Conservation (phyloP, 768 basidiomycete species). For the Agrocybe pediades region DNA sequence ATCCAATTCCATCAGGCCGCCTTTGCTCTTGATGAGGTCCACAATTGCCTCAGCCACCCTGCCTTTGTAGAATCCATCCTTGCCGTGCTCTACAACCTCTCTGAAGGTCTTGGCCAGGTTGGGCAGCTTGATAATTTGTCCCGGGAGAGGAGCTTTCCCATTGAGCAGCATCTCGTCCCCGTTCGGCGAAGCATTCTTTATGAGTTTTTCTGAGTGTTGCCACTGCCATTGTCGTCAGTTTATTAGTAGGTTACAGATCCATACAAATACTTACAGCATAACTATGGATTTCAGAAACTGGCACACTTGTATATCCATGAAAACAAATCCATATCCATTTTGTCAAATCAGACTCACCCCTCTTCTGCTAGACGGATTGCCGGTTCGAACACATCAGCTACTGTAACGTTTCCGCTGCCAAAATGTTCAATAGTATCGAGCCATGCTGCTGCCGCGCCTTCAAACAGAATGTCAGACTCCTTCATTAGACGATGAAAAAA, state of each 20-base stretch:
- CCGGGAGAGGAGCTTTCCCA: slow-evolving; percentile 81
- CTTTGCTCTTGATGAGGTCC: slow-evolving; percentile 79
- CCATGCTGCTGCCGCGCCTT: slow-evolving; percentile 95
- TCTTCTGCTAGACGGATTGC: slow-evolving; percentile 92
- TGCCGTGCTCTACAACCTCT: slow-evolving; percentile 77
- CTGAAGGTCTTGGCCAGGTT: slow-evolving; percentile 86
- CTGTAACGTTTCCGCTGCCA: slow-evolving; percentile 69
- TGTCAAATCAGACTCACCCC: slow-evolving; percentile 53
- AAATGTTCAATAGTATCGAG: slow-evolving; percentile 83
- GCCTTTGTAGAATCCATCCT: slow-evolving; percentile 94
- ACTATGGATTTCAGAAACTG: slow-evolving; percentile 84
- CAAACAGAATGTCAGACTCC: neutral
- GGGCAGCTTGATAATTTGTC: slow-evolving; percentile 81
- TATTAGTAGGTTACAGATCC: neutral
- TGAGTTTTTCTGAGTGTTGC: slow-evolving; percentile 63
- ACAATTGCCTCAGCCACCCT: slow-evolving; percentile 88
- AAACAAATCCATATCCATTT: neutral
- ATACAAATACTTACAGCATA: slow-evolving; percentile 39
- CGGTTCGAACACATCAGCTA: slow-evolving; percentile 78
- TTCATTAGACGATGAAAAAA: neutral
- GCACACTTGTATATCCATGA: slow-evolving; percentile 52
- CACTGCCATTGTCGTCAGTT: slow-evolving; percentile 37
- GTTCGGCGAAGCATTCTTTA: slow-evolving; percentile 85
- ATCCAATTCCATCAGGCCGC: slow-evolving; percentile 93
- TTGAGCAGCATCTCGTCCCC: slow-evolving; percentile 85